Conservation (phyloP, 2,329 filamentous ascomycete species). For the Trichoderma koningii region DNA sequence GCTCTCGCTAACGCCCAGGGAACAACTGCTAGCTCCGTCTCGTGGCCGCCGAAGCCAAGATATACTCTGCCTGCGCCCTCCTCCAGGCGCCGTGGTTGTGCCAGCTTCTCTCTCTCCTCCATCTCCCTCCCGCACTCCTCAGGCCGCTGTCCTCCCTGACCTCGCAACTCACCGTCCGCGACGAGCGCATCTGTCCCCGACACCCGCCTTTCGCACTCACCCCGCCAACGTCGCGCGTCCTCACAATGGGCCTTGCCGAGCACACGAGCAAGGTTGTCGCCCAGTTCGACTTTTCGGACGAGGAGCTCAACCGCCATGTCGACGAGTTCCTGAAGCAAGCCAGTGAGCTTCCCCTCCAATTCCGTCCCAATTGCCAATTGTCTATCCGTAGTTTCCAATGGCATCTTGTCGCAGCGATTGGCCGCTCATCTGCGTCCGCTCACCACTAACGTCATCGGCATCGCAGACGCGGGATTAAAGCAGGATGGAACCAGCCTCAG, state of each 20-base stretch:
- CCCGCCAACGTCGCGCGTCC: slow-evolving; percentile 56
- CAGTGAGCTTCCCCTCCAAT: slow-evolving; percentile 49
- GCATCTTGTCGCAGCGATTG: not conserved
- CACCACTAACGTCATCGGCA: slow-evolving; percentile 25
- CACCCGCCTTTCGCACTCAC: slow-evolving; percentile 55
- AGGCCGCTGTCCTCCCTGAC: slow-evolving; percentile 34
- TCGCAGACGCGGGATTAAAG: slow-evolving; percentile 74
- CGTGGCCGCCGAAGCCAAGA: slow-evolving; percentile 53
- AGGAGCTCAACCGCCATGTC: slow-evolving; percentile 77
- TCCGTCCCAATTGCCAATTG: not conserved
- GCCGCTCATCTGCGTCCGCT: slow-evolving; percentile 7
- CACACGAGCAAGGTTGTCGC: slow-evolving; percentile 79
- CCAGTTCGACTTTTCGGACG: slow-evolving; percentile 81
- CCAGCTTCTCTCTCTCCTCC: slow-evolving; percentile 33
- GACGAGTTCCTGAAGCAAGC: slow-evolving; percentile 86
- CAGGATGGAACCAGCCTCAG: slow-evolving; percentile 80
- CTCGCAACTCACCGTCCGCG: slow-evolving; percentile 39
- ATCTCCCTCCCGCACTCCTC: slow-evolving; percentile 37
- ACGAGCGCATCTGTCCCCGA: slow-evolving; percentile 57
- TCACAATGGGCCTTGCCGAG: slow-evolving; percentile 63
- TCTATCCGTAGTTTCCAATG: too few relatives aligned
- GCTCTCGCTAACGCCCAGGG: slow-evolving; percentile 22
- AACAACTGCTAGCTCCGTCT: slow-evolving; percentile 52
- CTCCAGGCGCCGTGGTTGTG: slow-evolving; percentile 32
- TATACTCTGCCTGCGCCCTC: slow-evolving; percentile 36